A percentile compares a stretch with the other conserved stretches of the same genome.
Conservation (phyloP, 2,329 filamentous ascomycete genomes). For the Periconia sp. region DNA sequence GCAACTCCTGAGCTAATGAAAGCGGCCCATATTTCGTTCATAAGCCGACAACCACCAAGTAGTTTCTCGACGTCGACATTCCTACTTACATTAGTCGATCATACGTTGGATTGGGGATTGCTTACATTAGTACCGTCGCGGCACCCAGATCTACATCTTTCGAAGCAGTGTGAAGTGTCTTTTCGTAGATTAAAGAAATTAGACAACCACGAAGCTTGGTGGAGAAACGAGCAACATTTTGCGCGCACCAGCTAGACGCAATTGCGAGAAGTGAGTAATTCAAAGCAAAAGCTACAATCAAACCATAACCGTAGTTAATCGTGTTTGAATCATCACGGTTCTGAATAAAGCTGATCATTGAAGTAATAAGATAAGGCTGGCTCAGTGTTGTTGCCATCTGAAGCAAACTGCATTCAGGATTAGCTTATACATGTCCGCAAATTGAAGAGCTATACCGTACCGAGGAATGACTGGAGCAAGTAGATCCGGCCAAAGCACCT, state of each 20-base stretch:
- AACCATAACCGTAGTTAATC: constrained; percentile 26
- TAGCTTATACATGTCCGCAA: too few species aligned
- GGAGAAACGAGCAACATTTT: constrained; percentile 25
- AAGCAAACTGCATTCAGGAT: too few species aligned
- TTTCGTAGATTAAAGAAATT: constrained; percentile 31
- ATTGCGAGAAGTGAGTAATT: constrained; percentile 27
- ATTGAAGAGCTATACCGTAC: too few species aligned
- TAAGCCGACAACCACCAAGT: constrained; percentile 18
- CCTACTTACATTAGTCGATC: background rate
- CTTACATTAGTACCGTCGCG: constrained; percentile 32
- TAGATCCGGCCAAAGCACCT: constrained; percentile 25
- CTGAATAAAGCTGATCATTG: constrained; percentile 25
- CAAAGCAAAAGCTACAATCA: constrained; percentile 31
- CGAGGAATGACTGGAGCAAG: constrained; percentile 26
- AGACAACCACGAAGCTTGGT: constrained; percentile 30
- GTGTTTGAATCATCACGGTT: constrained; percentile 10
- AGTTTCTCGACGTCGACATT: constrained; percentile 38
- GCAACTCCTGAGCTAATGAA: constrained; percentile 22
- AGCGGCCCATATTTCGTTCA: constrained; percentile 33
- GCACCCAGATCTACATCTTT: constrained; percentile 21
- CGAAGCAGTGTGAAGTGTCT: constrained; percentile 23
- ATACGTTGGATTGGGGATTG: too few species aligned
- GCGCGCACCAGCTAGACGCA: constrained; percentile 28
- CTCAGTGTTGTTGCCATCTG: constrained; percentile 19
- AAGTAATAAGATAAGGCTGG: constrained; percentile 33